phyloP scores from a whole-genome alignment of 805 yeast species.

The Pichia sporocuriosa region DNA sequence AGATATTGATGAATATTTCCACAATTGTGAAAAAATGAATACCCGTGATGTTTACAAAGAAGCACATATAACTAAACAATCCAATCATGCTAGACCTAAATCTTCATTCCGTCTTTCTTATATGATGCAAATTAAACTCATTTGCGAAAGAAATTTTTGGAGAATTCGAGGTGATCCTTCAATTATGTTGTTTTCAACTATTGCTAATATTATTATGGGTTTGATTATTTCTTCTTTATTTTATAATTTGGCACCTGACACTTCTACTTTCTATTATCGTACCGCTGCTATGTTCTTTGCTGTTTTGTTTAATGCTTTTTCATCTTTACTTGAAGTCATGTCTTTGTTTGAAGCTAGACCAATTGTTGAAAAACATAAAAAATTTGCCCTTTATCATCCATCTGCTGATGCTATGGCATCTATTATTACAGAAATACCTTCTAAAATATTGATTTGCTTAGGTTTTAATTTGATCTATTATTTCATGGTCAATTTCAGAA shows the following conservation, averaged over 20 bases:
- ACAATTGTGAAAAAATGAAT: conserved; percentile 6
- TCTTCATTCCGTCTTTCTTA: conserved; percentile 53
- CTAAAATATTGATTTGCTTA: conserved; percentile 38
- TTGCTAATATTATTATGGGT: conserved; percentile 47
- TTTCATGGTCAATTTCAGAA: conserved; percentile 47
- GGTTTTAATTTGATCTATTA: conserved; percentile 45
- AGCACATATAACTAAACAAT: conserved; percentile 38
- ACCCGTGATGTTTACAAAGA: conserved; percentile 11
- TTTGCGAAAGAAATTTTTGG: conserved; percentile 40
- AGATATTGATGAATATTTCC: conserved; percentile 31
- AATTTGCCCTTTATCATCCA: conserved; percentile 52
- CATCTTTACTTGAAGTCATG: conserved; percentile 53
- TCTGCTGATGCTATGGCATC: conserved; percentile 56
- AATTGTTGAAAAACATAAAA: conserved; percentile 52
- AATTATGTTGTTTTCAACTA: conserved; percentile 34
- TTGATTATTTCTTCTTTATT: conserved; percentile 52
- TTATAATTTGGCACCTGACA: conserved; percentile 38
- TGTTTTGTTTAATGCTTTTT: conserved; percentile 53
- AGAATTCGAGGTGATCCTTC: conserved; percentile 47
- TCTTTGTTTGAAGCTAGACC: conserved; percentile 48
- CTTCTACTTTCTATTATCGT: conserved; percentile 47
- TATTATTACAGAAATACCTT: conserved; percentile 50
- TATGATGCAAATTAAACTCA: conserved; percentile 43
- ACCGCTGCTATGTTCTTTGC: conserved; percentile 66
- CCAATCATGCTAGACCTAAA: conserved; percentile 37